Evolutionary conservation across 306 rosid genomes (phyloP), one percentile per base, ranked within the genome.

Genomic region (Vicia faba): DNA sequence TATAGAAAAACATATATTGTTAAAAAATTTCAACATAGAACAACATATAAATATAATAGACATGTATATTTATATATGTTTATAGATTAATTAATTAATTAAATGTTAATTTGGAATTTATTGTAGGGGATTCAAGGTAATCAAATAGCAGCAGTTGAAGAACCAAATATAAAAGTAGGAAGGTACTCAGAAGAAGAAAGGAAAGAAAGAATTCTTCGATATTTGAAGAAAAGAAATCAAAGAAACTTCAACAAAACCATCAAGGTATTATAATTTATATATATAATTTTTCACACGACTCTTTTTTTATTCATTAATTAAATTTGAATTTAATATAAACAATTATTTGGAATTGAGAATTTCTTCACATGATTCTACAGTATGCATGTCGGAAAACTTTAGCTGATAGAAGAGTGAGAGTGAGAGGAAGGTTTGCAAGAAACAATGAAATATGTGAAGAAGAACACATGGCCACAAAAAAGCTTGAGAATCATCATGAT

Each of bases 361-460:
- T 5, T 13, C 1, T 55, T 12, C 5, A 9, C 11, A 14, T 33
- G 9, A 25, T 33, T 64, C 0, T n/a, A 48, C 81, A 93, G 98
- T 93, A 93, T 68, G 98, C 98, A 68, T 93, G 98, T 60, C 88
- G 98, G 29, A 93, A 93, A 85, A 93, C 93, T 65, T 84, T 93
- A 44, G 98, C 98, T 14, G 98, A 93, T 78, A 79, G 96, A 54
- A 74, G 98, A 73, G 95, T 87, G 4, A 75, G 98, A 74, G 98
- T 93, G 25, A 88, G 98, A 16, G 98, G 98, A 71, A 88, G 98
- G 80, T 93, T 93, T 77, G 98, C 97, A 9, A 87, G 93, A 65
- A 93, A 93, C 77, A 80, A 70, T 29, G 93, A 89, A 53, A 69
- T 76, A 0, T 78, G 82, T 38, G 88, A 84, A 7, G 83, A 80